Conservation (phyloP, 2,329 filamentous ascomycete species). For the Cytospora piceicola region DNA sequence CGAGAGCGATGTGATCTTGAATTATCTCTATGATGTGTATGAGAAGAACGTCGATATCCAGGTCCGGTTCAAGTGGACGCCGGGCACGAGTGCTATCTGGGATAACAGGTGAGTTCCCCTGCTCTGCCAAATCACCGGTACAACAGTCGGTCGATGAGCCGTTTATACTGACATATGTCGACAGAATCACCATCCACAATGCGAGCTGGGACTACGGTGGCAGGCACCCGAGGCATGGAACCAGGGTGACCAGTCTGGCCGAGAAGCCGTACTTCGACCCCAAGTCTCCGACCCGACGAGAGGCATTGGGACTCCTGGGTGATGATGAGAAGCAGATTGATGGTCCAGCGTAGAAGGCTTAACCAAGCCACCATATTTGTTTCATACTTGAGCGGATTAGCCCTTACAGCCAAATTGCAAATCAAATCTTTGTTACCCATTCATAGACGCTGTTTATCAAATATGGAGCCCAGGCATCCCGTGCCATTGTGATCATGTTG, state of each 20-base stretch:
- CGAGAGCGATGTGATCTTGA: conserved; percentile 70
- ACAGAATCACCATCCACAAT: conserved; percentile 72
- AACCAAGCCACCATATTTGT: background rate
- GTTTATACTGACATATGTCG: background rate
- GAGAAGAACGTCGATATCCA: conserved; percentile 74
- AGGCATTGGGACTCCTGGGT: conserved; percentile 67
- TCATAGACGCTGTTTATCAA: no score
- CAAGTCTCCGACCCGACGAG: conserved; percentile 65
- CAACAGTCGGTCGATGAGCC: background rate
- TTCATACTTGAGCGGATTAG: background rate
- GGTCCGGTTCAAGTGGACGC: conserved; percentile 72
- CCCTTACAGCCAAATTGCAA: background rate
- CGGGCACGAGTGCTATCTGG: conserved; percentile 69
- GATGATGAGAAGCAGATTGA: conserved; percentile 50
- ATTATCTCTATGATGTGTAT: conserved; percentile 70
- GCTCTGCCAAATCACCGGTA: rapidly evolving
- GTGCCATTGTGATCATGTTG: no score
- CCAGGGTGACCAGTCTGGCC: conserved; percentile 70
- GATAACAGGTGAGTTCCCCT: conserved; percentile 61
- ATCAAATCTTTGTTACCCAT: background rate
- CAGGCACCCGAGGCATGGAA: conserved; percentile 69
- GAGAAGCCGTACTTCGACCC: conserved; percentile 72
- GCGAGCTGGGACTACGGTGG: conserved; percentile 76
- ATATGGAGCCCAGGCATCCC: no score
- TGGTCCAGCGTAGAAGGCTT: conserved; percentile 13